phyloP scores from a whole-genome alignment of 2,329 filamentous ascomycete genomes.

The Neopestalotiopsis clavispora region DNA sequence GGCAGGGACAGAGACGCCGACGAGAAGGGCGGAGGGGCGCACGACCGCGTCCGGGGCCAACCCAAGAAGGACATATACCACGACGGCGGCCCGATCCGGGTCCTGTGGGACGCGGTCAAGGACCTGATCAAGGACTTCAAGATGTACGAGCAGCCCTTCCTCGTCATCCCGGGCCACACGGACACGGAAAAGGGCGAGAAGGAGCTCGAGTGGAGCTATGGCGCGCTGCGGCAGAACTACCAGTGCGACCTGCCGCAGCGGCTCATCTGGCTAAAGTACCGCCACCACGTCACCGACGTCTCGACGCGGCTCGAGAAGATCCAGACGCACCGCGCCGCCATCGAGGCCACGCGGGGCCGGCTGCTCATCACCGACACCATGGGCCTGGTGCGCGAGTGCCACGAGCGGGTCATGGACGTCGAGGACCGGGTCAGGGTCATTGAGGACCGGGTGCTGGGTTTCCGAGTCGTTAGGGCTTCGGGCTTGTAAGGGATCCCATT shows the following conservation, averaged over 20 bases:
- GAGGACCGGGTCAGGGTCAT: neutral
- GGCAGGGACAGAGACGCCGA: neutral
- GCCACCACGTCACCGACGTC: neutral
- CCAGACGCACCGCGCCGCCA: conserved; percentile 5
- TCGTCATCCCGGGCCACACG: conserved; percentile 7
- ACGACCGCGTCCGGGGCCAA: neutral
- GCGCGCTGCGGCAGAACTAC: conserved; percentile 11
- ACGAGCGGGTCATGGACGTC: conserved; percentile 8
- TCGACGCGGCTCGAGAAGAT: conserved; percentile 1
- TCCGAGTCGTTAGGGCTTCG: neutral
- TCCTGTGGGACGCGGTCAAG: conserved; percentile 8
- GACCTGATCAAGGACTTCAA: conserved; percentile 17
- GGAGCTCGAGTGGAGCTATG: conserved; percentile 15
- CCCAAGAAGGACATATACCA: neutral
- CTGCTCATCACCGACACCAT: conserved; percentile 1
- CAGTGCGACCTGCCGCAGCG: conserved; percentile 1
- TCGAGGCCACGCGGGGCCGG: conserved; percentile 5
- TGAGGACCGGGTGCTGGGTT: neutral
- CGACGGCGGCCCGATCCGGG: conserved; percentile 7
- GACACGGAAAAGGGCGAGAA: conserved; percentile 8
- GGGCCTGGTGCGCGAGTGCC: conserved; percentile 1
- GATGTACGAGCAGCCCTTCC: conserved; percentile 8
- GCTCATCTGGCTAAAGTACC: conserved; percentile 11
- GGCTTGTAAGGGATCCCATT: neutral
- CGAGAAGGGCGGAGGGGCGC: neutral